phyloP scores from a whole-genome alignment of 805 yeast genomes.

The Candida dendrica region DNA sequence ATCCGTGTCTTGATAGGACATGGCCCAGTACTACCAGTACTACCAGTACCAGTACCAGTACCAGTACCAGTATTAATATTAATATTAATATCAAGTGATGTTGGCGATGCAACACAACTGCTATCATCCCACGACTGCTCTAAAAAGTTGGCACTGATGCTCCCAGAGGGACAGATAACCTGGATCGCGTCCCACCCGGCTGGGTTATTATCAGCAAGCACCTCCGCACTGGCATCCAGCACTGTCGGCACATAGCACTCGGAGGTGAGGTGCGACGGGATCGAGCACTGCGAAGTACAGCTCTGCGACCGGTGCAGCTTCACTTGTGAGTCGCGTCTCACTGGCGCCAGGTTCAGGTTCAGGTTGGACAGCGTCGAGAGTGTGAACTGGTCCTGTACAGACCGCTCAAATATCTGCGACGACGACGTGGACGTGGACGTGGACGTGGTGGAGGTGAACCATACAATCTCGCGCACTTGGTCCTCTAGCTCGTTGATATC shows the following conservation, averaged over 20 bases:
- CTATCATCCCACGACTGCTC: background rate
- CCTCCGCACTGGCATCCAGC: constrained; percentile 6
- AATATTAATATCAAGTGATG: background rate
- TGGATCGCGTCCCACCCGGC: constrained; percentile 3
- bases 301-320: constrained; percentile 2
- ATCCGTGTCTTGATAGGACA: background rate
- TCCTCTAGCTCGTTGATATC: constrained; percentile 3
- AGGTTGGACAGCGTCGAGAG: constrained; percentile 1
- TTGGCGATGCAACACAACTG: background rate
- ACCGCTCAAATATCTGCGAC: constrained; percentile 12
- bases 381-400: constrained; percentile 9
- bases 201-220: background rate
- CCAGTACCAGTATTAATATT: background rate
- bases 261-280: constrained; percentile 3
- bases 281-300: constrained; percentile 3
- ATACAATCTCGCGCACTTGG: constrained; percentile 2
- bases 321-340: constrained; percentile 6
- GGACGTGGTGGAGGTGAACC: background rate
- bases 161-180: constrained; percentile 1
- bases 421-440: constrained; percentile 3
- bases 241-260: constrained; percentile 4
- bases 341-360: no score
- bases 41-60: no score
- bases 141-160: background rate
- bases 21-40: no score